Percentiles rank a stretch among this genome's conserved stretches.
These are phyloP conservation scores for Silene coronaria DNA, from an alignment of 179 eudicot genomes.

Conservation along the genomic window DNA sequence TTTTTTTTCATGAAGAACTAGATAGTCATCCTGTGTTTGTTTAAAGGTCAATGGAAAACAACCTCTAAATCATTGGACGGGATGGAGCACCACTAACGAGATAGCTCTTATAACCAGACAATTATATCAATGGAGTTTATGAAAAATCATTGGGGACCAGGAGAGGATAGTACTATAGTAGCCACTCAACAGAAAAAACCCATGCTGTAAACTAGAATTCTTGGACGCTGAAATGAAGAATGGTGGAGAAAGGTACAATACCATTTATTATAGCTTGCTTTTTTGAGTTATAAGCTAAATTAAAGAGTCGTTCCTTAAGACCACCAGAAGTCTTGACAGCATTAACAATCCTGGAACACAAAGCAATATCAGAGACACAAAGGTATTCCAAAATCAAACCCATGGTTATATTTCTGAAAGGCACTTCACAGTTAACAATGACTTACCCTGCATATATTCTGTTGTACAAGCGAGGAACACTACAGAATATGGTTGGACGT, in stretches of 20 bases:
- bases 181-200: not conserved
- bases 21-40: not conserved
- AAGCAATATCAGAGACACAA: constrained; percentile 17
- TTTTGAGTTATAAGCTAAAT: constrained; percentile 85
- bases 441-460: constrained; percentile 90
- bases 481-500: constrained; percentile 83
- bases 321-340: constrained; percentile 85
- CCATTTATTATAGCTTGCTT: constrained; percentile 83
- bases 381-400: constrained; percentile 2
- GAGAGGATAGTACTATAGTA: not conserved
- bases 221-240: not conserved
- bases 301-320: constrained; percentile 71
- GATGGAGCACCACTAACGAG: not conserved
- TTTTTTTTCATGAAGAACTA: not conserved
- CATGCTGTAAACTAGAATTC: not conserved
- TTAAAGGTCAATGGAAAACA: not conserved
- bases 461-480: constrained; percentile 96
- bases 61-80: not conserved
- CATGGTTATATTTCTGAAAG: constrained; percentile 13
- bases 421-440: not conserved
- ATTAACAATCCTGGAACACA: constrained; percentile 51
- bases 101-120: not conserved
- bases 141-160: not conserved
- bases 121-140: not conserved
- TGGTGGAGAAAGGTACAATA: constrained; percentile 25